These are phyloP conservation scores for Flaveria ramosissima DNA, from an alignment of 129 eudicot species.

Conservation along the genomic window DNA sequence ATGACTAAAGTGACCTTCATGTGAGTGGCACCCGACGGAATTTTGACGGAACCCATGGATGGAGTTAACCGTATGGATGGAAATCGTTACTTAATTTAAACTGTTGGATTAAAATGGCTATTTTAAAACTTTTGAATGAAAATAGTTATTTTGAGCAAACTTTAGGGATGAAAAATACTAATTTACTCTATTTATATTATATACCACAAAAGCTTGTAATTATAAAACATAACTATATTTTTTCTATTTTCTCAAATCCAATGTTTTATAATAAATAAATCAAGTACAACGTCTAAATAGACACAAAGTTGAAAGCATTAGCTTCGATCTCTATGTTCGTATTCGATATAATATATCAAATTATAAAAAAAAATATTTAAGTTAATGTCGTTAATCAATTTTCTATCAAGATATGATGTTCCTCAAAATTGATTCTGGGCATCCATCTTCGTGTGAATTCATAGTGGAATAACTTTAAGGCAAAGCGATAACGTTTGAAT, in stretches of 20 bases:
- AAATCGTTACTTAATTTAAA: no score
- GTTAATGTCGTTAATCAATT: background rate
- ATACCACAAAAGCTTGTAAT: no score
- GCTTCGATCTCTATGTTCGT: background rate
- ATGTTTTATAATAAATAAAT: background rate
- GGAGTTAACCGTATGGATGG: no score
- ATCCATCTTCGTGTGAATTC: slow-evolving; percentile 24
- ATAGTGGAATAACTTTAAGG: slow-evolving; percentile 25
- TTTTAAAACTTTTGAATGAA: no score
- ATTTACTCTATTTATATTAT: no score
- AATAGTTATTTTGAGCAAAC: no score
- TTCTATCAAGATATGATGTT: slow-evolving; percentile 12
- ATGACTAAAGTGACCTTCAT: no score
- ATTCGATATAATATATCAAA: background rate
- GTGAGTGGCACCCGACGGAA: no score
- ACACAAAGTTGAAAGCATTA: background rate
- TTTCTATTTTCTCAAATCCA: background rate
- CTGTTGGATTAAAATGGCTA: no score
- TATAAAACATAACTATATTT: no score
- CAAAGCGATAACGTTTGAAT: slow-evolving; percentile 27
- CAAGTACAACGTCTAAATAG: background rate
- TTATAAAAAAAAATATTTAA: background rate
- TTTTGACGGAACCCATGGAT: no score
- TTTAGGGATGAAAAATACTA: no score
- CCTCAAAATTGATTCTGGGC: background rate